These are phyloP conservation scores for Artomyces pyxidatus DNA, from an alignment of 768 basidiomycete species.

Conservation along the genomic window DNA sequence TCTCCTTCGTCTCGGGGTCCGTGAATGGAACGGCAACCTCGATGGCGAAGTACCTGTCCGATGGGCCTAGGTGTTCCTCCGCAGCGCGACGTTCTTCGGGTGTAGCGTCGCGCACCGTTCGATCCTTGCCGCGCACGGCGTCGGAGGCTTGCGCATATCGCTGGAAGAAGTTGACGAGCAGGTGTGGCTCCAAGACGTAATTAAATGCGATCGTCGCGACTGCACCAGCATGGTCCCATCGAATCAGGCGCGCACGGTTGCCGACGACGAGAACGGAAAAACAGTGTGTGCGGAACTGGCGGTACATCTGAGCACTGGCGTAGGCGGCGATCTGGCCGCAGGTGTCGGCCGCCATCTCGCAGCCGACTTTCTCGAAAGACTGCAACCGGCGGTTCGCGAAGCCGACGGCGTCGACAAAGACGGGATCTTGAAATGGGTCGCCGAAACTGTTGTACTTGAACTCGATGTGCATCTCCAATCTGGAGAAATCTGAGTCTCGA, in stretches of 20 bases:
- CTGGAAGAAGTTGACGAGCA: constrained; percentile 1
- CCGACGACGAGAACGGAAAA: not conserved
- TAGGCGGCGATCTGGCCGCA: not conserved
- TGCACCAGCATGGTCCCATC: constrained; percentile 1
- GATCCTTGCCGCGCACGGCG: not conserved
- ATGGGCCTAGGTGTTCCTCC: too few relatives aligned
- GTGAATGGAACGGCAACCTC: not conserved
- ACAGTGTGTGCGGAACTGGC: not conserved
- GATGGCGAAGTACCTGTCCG: not conserved
- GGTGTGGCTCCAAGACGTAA: not conserved
- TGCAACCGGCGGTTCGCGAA: too few relatives aligned
- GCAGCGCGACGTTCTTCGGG: not conserved
- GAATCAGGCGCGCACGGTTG: not conserved
- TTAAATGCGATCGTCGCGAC: not conserved
- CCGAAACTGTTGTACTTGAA: not conserved
- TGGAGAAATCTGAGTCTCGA: not conserved
- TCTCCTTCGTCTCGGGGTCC: not conserved
- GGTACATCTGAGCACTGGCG: not conserved
- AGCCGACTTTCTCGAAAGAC: not conserved
- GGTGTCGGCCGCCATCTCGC: not conserved
- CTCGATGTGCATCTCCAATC: not conserved
- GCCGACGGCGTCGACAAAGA: not conserved
- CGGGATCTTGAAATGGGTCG: not conserved
- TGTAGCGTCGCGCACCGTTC: not conserved
- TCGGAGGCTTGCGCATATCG: not conserved